Evolutionary conservation across 768 basidiomycete species (phyloP), one percentile per base, ranked within the genome.

Genomic region (Lentinula sp.): DNA sequence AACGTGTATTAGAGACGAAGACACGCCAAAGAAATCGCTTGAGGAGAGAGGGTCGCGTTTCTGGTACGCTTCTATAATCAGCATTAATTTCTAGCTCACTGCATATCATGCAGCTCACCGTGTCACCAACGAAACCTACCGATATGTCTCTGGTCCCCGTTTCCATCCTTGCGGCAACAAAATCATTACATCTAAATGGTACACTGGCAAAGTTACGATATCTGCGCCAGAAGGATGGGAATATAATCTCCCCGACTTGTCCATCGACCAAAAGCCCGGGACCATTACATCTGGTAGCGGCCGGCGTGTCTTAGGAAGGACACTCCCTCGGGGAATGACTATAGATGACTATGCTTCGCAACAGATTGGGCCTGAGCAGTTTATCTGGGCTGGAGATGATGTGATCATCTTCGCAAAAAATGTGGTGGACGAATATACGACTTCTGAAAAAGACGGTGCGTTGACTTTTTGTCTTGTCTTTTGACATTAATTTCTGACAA

Each of bases 151-250:
- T 37, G 87, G 88, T 60, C 77, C 87, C 4, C 82, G 85, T 53
- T 89, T 87, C 76, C 86, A 91, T 66, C 85, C 87, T 3, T 83
- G 82, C 8, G 86, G 85, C 1, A 65, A 70, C 35, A 84, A 78
- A 64, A 71, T 90, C 28, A 73, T 90, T 57, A 85, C 88, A 16
- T 89, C 88, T 8, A 90, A 90, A 69, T 89, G 88, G 88, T 90
- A 88, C 63, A 88, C 84, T 23, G 83, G 83, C 6, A 63, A 55
- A 3, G 81, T 89, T 7, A 85, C 84, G 48, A 74, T 90, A 39
- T 86, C 85, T 35, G 87, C 87, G 1, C 86, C 86, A 1, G 89
- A 90, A 76, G 86, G 83, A 48, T 90, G 88, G 89, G 79, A 84
- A 67, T 90, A 85, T 62, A 50, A 70, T 4, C 75, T 87, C 33